Conservation (phyloP, 305 asterid genomes). For the Solanum chacoense region DNA sequence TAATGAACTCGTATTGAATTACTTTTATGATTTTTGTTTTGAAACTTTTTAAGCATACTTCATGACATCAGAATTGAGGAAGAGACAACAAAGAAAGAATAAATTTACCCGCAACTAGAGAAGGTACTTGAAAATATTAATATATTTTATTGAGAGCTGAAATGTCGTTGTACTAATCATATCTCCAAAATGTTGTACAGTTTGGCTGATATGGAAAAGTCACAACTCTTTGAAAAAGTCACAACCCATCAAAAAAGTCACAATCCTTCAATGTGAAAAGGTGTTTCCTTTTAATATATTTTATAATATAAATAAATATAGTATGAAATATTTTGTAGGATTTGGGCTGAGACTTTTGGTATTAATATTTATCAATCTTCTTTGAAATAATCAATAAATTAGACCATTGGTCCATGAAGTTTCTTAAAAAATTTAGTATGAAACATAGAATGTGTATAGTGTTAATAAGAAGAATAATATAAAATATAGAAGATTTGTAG, state of each 20-base stretch:
- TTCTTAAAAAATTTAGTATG: background rate
- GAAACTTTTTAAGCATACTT: background rate
- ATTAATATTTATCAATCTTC: background rate
- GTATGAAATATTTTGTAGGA: background rate
- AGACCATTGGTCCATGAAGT: background rate
- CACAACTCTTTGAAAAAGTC: background rate
- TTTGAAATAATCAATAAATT: background rate
- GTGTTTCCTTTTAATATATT: background rate
- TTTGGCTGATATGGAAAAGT: background rate
- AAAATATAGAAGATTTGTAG: too few relatives aligned
- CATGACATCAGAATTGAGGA: background rate
- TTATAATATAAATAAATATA: too few relatives aligned
- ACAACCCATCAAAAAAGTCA: background rate
- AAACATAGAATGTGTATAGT: too few relatives aligned
- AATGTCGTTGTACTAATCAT: too few relatives aligned
- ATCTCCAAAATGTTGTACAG: background rate
- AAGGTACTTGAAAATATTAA: background rate
- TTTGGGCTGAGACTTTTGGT: background rate
- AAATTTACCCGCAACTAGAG: background rate
- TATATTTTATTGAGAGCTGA: too few relatives aligned
- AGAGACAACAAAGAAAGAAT: too few relatives aligned
- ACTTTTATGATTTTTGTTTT: too few relatives aligned
- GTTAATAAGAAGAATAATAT: too few relatives aligned
- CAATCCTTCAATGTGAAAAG: background rate
- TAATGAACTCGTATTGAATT: background rate